Percentiles rank a stretch among this genome's conserved stretches.
Evolutionary conservation across 2,329 filamentous ascomycete genomes (phyloP).

Genomic region (Aureobasidium uvarum): DNA sequence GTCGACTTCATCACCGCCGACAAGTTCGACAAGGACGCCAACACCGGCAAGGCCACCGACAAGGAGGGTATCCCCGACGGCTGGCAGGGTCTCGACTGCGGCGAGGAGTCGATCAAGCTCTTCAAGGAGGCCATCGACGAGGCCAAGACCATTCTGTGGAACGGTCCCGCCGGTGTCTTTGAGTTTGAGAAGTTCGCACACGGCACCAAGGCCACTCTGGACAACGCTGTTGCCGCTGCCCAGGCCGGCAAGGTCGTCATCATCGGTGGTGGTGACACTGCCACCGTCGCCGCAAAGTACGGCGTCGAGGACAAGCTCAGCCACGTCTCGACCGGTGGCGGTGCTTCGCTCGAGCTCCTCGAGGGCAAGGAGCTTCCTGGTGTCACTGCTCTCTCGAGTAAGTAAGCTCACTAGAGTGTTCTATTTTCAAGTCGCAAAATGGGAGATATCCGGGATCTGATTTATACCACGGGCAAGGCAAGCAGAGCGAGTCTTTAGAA

Average conservation of each 20-base stretch:
- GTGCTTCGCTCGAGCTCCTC: conserved; percentile 90
- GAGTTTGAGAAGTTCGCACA: conserved; percentile 93
- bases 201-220: conserved; percentile 88
- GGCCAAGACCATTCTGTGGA: conserved; percentile 97
- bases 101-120: conserved; percentile 80
- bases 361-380: conserved; percentile 98
- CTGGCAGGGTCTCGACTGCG: conserved; percentile 97
- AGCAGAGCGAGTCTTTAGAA: conserved; percentile 25
- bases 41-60: conserved; percentile 78
- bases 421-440: conserved; percentile 14
- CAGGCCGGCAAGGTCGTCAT: conserved; percentile 91
- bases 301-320: conserved; percentile 94
- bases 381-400: conserved; percentile 83
- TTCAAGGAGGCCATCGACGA: conserved; percentile 85
- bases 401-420: conserved; percentile 47
- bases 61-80: conserved; percentile 88
- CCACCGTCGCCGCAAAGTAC: conserved; percentile 97
- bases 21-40: conserved; percentile 86
- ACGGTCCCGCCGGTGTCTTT: conserved; percentile 95
- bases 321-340: conserved; percentile 96
- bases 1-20: conserved; percentile 95
- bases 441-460: conserved; percentile 24
- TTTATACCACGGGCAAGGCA: conserved; percentile 27
- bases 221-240: conserved; percentile 79
- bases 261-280: conserved; percentile 97